These are phyloP conservation scores for Alternaria consortialis DNA, from an alignment of 2,329 filamentous ascomycete species.

Conservation along the genomic window DNA sequence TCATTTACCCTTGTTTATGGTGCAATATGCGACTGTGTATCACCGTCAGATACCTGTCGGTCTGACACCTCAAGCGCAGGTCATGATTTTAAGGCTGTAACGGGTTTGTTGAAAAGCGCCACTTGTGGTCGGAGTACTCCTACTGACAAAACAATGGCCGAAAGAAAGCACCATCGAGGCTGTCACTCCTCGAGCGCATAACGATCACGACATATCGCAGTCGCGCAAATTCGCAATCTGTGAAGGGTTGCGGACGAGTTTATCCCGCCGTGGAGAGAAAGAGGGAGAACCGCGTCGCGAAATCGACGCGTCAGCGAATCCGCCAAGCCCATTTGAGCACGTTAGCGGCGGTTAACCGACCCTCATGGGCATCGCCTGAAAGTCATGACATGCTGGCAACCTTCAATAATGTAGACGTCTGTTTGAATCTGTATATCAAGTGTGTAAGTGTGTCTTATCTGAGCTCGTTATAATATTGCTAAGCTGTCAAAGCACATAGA, in stretches of 20 bases:
- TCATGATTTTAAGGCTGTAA: no score
- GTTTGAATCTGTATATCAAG: not conserved
- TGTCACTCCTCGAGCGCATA: not conserved
- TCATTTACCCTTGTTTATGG: no score
- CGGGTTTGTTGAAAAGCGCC: no score
- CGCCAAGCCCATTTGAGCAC: not conserved
- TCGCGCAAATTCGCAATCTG: not conserved
- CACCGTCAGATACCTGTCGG: no score
- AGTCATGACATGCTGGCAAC: not conserved
- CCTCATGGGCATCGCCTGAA: not conserved
- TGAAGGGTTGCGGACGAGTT: not conserved
- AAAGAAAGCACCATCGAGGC: not conserved
- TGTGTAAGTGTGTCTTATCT: not conserved
- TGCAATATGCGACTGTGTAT: no score
- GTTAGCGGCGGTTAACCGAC: no score
- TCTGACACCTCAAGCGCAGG: no score
- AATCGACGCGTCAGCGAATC: not conserved
- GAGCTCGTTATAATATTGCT: not conserved
- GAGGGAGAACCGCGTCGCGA: not conserved
- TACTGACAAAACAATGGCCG: not conserved
- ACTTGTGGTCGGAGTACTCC: no score
- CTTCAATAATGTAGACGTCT: not conserved
- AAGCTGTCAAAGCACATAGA: not conserved
- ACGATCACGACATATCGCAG: not conserved
- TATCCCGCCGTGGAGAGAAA: not conserved